These are phyloP conservation scores for Mucor irregularis DNA, from an alignment of 371 early-diverging fungal species.

Conservation along the genomic window DNA sequence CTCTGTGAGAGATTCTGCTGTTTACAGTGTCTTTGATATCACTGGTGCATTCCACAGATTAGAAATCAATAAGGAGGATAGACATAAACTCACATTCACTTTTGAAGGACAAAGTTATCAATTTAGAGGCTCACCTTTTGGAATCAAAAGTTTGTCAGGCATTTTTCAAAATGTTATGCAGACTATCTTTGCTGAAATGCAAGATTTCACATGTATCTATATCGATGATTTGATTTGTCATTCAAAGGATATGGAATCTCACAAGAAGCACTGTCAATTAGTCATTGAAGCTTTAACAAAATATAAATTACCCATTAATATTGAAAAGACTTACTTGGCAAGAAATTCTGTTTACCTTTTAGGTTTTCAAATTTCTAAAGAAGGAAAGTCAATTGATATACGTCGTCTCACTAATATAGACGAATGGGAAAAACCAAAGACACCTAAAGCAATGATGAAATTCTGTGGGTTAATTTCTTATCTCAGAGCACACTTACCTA, in stretches of 20 bases:
- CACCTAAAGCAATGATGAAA: constrained; percentile 13
- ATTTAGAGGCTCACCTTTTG: background rate
- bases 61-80: background rate
- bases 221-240: background rate
- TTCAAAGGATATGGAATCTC: background rate
- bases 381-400: constrained; percentile 12
- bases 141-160: background rate
- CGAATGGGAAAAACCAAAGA: constrained; percentile 10
- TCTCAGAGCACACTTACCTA: constrained; percentile 2
- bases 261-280: background rate
- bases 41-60: background rate
- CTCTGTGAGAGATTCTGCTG: background rate
- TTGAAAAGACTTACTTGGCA: background rate
- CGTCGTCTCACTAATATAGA: constrained; percentile 11
- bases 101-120: background rate
- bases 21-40: background rate
- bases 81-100: background rate
- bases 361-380: background rate
- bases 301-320: background rate
- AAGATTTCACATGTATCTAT: background rate
- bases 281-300: background rate
- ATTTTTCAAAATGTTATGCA: background rate
- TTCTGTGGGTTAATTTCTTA: constrained; percentile 18
- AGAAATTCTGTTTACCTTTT: background rate
- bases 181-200: background rate